A percentile compares a stretch with the other conserved stretches of the same genome.
These are phyloP conservation scores for Fusarium sp. DNA, from an alignment of 2,329 filamentous ascomycete genomes.

Conservation along the genomic window DNA sequence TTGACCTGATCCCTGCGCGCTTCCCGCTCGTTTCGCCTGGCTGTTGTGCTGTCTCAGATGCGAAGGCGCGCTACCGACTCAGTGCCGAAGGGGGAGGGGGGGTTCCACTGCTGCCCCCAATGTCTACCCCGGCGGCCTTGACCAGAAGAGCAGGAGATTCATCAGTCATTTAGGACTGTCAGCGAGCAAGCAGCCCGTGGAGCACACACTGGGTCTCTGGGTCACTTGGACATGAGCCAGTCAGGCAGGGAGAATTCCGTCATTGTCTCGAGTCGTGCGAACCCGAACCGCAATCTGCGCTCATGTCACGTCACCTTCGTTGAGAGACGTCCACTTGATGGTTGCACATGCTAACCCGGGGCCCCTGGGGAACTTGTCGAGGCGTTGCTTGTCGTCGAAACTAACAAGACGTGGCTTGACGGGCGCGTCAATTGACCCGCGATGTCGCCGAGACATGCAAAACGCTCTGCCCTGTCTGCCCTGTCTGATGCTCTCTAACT, in stretches of 20 bases:
- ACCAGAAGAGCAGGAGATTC: constrained; percentile 19
- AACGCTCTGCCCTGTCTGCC: constrained; percentile 6
- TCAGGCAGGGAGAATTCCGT: not conserved
- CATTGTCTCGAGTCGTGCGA: constrained; percentile 10
- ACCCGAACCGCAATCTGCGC: not conserved
- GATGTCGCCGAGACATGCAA: constrained; percentile 44
- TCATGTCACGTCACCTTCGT: not conserved
- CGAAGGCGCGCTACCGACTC: constrained; percentile 38
- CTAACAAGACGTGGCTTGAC: constrained; percentile 33
- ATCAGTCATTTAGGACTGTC: constrained; percentile 21
- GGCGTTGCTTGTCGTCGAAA: constrained; percentile 24
- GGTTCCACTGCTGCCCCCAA: constrained; percentile 32
- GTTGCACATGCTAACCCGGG: not conserved
- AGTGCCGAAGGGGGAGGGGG: constrained; percentile 30
- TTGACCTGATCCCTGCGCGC: constrained; percentile 35
- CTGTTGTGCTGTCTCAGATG: constrained; percentile 31
- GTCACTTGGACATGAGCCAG: not conserved
- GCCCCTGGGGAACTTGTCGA: not conserved
- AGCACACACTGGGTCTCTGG: not conserved
- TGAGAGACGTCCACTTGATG: not conserved
- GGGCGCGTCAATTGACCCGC: constrained; percentile 39
- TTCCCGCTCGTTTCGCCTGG: constrained; percentile 29
- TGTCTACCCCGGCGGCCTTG: constrained; percentile 26
- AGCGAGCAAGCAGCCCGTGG: not conserved
- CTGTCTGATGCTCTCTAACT: constrained; percentile 7